Conservation (phyloP, 139 green algal genomes). For the Raphidocelis subcapitata region DNA sequence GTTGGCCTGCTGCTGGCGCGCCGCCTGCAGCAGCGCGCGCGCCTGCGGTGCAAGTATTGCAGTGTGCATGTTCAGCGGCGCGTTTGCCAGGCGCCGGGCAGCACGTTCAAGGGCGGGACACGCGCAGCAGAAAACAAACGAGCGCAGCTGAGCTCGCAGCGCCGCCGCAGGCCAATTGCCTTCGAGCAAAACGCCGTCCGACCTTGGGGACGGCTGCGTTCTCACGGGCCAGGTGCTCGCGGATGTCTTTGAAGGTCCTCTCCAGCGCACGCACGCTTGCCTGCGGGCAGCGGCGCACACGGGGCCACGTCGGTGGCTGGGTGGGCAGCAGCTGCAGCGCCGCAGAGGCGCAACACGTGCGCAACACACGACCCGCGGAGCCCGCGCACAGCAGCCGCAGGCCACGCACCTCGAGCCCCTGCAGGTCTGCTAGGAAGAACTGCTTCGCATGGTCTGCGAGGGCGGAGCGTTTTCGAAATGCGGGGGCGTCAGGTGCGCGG, state of each 20-base stretch:
- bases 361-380: not conserved
- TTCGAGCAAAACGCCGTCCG: too few relatives aligned
- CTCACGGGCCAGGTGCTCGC: slow-evolving; percentile 26
- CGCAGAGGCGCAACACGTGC: not conserved
- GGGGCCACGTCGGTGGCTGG: not conserved
- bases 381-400: not conserved
- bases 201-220: slow-evolving; percentile 37
- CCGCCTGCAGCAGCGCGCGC: slow-evolving; percentile 48
- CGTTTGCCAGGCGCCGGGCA: too few relatives aligned
- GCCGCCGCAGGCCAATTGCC: too few relatives aligned
- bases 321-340: not conserved
- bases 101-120: too few relatives aligned
- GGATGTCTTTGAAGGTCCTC: slow-evolving; percentile 26
- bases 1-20: slow-evolving; percentile 38
- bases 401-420: slow-evolving; percentile 15
- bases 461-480: not conserved
- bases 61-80: too few relatives aligned
- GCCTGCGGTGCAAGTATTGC: slow-evolving; percentile 12
- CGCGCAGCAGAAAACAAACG: too few relatives aligned
- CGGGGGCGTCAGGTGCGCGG: too few relatives aligned
- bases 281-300: slow-evolving; percentile 6
- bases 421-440: slow-evolving; percentile 19
- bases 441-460: slow-evolving; percentile 21
- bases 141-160: too few relatives aligned
- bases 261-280: slow-evolving; percentile 40